These are phyloP conservation scores for Coemansia sp. DNA, from an alignment of 192 early-diverging fungal species.

Conservation along the genomic window DNA sequence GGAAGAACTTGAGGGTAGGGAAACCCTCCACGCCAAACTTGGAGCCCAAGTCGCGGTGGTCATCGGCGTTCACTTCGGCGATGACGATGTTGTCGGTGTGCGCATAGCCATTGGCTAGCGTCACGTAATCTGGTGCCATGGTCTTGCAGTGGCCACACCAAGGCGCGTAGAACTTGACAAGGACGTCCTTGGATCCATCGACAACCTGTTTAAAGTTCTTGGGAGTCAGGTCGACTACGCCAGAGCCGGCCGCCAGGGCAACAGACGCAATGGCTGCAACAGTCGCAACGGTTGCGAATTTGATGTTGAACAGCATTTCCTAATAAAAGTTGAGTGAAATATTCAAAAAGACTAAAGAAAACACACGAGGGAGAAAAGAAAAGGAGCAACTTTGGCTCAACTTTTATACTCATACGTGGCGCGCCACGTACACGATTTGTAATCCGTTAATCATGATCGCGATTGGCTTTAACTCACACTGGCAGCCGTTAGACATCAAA, in stretches of 20 bases:
- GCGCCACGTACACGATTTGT: background rate
- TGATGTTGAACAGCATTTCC: constrained; percentile 39
- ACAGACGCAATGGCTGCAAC: constrained; percentile 40
- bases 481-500: constrained; percentile 25
- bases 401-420: background rate
- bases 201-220: constrained; percentile 56
- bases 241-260: constrained; percentile 23
- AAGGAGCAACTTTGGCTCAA: background rate
- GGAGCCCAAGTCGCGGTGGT: constrained; percentile 77
- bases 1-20: constrained; percentile 94
- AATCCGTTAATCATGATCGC: background rate
- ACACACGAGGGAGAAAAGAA: background rate
- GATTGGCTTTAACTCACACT: background rate
- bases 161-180: constrained; percentile 89
- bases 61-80: constrained; percentile 87
- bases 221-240: constrained; percentile 46
- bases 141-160: constrained; percentile 89
- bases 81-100: constrained; percentile 82
- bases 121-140: constrained; percentile 71
- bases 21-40: constrained; percentile 80
- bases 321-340: background rate
- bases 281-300: constrained; percentile 25
- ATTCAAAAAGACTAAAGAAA: constrained; percentile 3
- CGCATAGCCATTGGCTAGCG: constrained; percentile 74
- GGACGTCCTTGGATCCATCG: constrained; percentile 71